Conservation (phyloP, 2,329 filamentous ascomycete species). For the Coniochaeta prunicola region DNA sequence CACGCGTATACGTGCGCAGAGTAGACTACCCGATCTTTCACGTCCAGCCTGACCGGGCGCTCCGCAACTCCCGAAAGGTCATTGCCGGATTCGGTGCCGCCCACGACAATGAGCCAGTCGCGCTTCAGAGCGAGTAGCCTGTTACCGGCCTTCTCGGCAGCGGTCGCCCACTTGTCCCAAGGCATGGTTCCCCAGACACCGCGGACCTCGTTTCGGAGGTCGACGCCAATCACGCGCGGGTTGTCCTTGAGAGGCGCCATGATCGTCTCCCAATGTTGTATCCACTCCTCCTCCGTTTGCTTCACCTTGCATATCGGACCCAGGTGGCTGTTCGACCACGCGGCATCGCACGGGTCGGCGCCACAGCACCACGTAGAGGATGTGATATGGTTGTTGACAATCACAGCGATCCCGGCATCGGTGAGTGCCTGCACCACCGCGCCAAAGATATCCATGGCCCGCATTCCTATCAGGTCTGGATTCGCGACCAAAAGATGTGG, state of each 20-base stretch:
- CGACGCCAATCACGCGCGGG: slow-evolving; percentile 56
- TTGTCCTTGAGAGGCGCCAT: slow-evolving; percentile 54
- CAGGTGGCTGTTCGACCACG: slow-evolving; percentile 60
- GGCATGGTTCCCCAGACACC: slow-evolving; percentile 63
- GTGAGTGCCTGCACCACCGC: slow-evolving; percentile 54
- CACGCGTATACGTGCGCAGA: slow-evolving; percentile 62
- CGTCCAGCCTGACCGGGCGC: slow-evolving; percentile 50
- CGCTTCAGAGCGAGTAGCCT: slow-evolving; percentile 49
- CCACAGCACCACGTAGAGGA: slow-evolving; percentile 63
- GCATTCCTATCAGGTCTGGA: slow-evolving; percentile 47
- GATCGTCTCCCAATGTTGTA: slow-evolving; percentile 57
- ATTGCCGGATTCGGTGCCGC: slow-evolving; percentile 61
- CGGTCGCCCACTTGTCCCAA: slow-evolving; percentile 57
- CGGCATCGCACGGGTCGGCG: slow-evolving; percentile 58
- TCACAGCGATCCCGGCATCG: slow-evolving; percentile 54
- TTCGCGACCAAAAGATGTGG: slow-evolving; percentile 48
- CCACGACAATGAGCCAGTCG: slow-evolving; percentile 61
- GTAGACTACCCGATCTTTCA: slow-evolving; percentile 53
- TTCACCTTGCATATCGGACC: slow-evolving; percentile 50
- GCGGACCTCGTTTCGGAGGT: slow-evolving; percentile 62
- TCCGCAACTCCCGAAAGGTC: slow-evolving; percentile 49
- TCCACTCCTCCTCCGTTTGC: slow-evolving; percentile 60
- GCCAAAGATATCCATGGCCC: slow-evolving; percentile 54
- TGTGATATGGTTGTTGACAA: slow-evolving; percentile 66
- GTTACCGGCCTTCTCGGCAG: slow-evolving; percentile 57